Evolutionary conservation across 192 early-diverging fungal species (phyloP).

Genomic region (Gonapodya sp.): DNA sequence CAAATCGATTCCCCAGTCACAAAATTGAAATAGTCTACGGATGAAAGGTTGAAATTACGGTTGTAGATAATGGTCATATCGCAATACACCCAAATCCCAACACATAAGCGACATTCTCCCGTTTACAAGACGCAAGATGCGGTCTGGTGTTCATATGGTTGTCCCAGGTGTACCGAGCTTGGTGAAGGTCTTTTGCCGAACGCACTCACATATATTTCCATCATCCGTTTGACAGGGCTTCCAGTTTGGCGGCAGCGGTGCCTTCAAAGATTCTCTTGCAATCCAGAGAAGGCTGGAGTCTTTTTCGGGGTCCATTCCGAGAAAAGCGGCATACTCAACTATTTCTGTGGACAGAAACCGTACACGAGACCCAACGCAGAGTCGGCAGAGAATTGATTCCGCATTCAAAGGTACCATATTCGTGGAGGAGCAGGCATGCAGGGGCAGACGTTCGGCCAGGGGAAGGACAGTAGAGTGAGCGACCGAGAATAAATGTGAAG

Average conservation of each 20-base stretch:
- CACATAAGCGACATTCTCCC: no score
- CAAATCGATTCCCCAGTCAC: conserved; percentile 49
- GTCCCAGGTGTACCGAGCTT: no score
- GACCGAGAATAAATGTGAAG: no score
- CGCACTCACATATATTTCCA: conserved; percentile 31
- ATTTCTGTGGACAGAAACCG: conserved; percentile 28
- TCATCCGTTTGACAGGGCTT: conserved; percentile 60
- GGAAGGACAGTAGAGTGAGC: no score
- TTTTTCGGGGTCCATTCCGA: conserved; percentile 45
- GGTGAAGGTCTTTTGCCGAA: no score
- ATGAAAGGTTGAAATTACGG: conserved; percentile 39
- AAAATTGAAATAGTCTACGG: conserved; percentile 12
- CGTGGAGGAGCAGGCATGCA: no score
- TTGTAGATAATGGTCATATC: no score
- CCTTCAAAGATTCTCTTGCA: conserved; percentile 48
- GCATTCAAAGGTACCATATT: no score
- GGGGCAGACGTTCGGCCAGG: no score
- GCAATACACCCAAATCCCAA: no score
- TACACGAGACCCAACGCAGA: not conserved
- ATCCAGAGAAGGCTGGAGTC: conserved; percentile 52
- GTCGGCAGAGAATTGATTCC: not conserved
- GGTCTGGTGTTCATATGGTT: no score
- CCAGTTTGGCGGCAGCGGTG: conserved; percentile 50
- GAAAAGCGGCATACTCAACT: conserved; percentile 49
- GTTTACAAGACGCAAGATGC: no score